Base-by-base conservation (phyloP, 352 stramenopile genomes). In the Phytophthora boehmeriae region DNA sequence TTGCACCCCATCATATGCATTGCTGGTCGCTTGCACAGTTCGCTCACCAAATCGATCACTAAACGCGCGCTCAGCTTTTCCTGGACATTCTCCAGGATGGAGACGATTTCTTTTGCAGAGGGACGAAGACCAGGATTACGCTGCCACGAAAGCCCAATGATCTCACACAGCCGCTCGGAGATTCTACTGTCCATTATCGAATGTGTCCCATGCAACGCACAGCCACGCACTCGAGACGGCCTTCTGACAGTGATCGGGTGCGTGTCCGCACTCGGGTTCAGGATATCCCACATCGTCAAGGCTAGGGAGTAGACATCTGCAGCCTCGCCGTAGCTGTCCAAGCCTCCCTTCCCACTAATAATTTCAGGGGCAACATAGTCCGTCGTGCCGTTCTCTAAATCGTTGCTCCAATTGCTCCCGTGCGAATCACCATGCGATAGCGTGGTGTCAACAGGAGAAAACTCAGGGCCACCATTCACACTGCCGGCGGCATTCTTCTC, bases 311-410 rank as follows among this genome's bases (percentile, higher is more conserved):
- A 89, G 1, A 89, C 63, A 55, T 89, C 78, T 2, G 71, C 64
- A 5, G 73, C 72, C 41, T 88, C 77, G 6, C 61, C 66, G 43
- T 87, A 84, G 2, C 52, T 56, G 4, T 56, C 46, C 16, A 66
- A 14, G 5, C 65, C 59, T 8, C 35, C 51, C 14, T 75, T 71
- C 11, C 69, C 75, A 19, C 77, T 63, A 28, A 88, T 75, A 8
- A 87, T 51, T 38, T 92, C 80, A 2, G 80, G 80, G 1, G 83
- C 83, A 59, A 85, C 76, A 61, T 87, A 92, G 25, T 87, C 77
- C 6, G 72, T 52, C 0, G 76, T 80, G 14, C 72, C 76, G 1
- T 44, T 66, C 16, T 61, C 45, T 17, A 54, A n/a, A 4, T 34
- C 22, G 4, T 39, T 43, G 16, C 25, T 30, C 25, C 25, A 30